These are phyloP conservation scores for Leccinum fuscescens DNA, from an alignment of 1,284 basidiomycete species.

Conservation along the genomic window DNA sequence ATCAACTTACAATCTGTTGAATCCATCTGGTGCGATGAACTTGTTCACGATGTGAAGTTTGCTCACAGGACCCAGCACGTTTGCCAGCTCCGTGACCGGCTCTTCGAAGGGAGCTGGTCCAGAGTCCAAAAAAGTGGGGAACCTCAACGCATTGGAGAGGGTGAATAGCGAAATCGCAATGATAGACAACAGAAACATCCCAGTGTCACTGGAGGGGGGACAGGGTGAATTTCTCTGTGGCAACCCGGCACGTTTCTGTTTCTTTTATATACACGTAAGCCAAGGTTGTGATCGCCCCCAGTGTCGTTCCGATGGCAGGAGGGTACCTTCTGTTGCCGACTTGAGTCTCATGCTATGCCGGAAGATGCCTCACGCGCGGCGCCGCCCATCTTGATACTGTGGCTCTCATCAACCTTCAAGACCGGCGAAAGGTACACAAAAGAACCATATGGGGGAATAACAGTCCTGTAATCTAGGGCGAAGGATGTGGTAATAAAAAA, in stretches of 20 bases:
- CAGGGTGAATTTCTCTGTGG: neutral
- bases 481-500: neutral
- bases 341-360: neutral
- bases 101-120: neutral
- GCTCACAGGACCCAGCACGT: conserved; percentile 18
- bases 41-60: conserved; percentile 26
- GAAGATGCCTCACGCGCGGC: neutral
- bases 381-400: neutral
- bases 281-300: neutral
- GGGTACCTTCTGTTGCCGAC: neutral
- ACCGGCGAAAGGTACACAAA: neutral
- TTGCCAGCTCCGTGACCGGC: neutral
- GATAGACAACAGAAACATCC: neutral
- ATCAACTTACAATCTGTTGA: conserved; percentile 28
- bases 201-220: neutral
- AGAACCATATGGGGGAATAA: neutral
- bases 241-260: neutral
- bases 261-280: conserved; percentile 13
- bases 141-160: neutral
- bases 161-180: neutral
- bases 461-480: neutral
- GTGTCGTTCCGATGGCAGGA: neutral
- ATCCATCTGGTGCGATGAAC: conserved; percentile 38
- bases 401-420: neutral
- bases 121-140: neutral